Evolutionary conservation across 2,329 filamentous ascomycete species (phyloP).

Genomic region (Diaporthe citrichinensis): DNA sequence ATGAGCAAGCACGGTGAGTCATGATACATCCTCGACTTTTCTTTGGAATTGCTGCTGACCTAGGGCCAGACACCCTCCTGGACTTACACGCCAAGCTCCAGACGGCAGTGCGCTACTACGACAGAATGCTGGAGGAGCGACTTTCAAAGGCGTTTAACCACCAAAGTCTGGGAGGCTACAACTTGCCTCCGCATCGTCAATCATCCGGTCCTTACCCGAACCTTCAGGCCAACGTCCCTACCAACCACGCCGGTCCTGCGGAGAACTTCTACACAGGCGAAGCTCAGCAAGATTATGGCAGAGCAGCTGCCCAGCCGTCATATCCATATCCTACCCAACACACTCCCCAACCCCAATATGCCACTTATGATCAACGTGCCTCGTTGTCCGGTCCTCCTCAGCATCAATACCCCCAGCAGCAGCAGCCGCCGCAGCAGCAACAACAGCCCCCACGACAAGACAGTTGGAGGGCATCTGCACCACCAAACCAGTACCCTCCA

Average conservation of each 20-base stretch:
- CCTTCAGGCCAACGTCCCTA: constrained; percentile 69
- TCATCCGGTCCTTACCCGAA: constrained; percentile 78
- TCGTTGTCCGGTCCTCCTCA: constrained; percentile 57
- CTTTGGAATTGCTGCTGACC: constrained; percentile 48
- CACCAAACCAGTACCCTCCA: constrained; percentile 55
- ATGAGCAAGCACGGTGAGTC: constrained; percentile 97
- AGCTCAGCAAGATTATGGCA: constrained; percentile 61
- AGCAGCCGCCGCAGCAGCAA: constrained; percentile 60
- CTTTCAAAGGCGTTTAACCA: constrained; percentile 93
- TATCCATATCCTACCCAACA: constrained; percentile 66
- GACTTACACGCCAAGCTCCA: constrained; percentile 96
- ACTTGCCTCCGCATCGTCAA: constrained; percentile 65
- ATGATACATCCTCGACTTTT: not conserved
- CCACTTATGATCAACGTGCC: constrained; percentile 58
- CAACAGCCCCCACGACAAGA: constrained; percentile 59
- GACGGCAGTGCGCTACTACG: constrained; percentile 96
- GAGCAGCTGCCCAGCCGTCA: constrained; percentile 65
- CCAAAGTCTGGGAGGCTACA: constrained; percentile 78
- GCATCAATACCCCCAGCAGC: constrained; percentile 61
- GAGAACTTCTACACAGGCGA: constrained; percentile 89
- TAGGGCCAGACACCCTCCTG: constrained; percentile 81
- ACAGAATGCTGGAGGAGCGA: constrained; percentile 96
- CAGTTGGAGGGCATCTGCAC: constrained; percentile 63
- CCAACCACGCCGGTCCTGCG: constrained; percentile 63
- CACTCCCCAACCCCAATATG: constrained; percentile 59